phyloP scores from a whole-genome alignment of 2,329 filamentous ascomycete genomes.

The Arthrobotrys megalospora region DNA sequence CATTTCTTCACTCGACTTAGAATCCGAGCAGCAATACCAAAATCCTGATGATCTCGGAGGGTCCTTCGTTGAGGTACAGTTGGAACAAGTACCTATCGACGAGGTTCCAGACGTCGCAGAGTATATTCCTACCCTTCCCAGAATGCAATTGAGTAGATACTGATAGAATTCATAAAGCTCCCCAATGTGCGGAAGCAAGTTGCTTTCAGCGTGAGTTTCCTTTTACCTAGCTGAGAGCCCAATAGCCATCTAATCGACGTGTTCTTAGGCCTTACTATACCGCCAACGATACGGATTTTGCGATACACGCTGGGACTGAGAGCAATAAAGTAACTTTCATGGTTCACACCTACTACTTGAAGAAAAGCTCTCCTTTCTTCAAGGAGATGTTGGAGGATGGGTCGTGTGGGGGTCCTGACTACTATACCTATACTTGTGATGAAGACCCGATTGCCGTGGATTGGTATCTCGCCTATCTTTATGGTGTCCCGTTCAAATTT shows the following conservation, averaged over 20 bases:
- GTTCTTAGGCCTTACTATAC: conserved; percentile 21
- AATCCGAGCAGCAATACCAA: neutral
- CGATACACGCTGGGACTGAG: conserved; percentile 14
- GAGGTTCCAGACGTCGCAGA: neutral
- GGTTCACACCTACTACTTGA: conserved; percentile 8
- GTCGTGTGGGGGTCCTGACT: neutral
- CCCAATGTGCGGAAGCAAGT: neutral
- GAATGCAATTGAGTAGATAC: neutral
- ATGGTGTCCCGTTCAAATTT: conserved; percentile 29
- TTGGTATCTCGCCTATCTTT: conserved; percentile 32
- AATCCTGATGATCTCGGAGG: neutral
- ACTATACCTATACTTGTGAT: neutral
- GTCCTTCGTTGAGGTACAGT: neutral
- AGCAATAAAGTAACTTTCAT: neutral
- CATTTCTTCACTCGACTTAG: neutral
- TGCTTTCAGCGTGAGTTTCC: conserved; percentile 15
- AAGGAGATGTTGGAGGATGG: neutral
- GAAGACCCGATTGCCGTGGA: conserved; percentile 29
- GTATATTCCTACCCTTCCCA: neutral
- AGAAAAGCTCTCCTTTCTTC: neutral
- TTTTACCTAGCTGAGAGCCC: neutral
- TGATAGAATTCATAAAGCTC: neutral
- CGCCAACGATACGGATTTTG: conserved; percentile 7
- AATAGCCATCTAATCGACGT: neutral
- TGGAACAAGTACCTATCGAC: neutral